These are phyloP conservation scores for Chaetomium globosum DNA, from an alignment of 2,329 filamentous ascomycete genomes.

Conservation along the genomic window DNA sequence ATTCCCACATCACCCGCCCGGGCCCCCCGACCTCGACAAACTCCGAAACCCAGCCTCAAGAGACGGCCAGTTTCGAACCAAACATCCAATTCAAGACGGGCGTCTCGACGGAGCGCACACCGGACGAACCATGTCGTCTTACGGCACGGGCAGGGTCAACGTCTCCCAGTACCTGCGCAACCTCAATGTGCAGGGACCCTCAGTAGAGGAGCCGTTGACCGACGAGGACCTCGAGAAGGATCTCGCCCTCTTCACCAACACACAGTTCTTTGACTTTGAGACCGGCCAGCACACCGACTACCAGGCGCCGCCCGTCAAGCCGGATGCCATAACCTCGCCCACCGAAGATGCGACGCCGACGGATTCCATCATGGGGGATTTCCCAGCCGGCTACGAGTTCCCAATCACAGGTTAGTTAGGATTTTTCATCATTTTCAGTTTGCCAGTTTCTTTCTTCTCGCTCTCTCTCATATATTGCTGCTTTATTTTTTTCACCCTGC, in stretches of 20 bases:
- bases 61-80: not conserved
- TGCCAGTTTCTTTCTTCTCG: conserved; percentile 14
- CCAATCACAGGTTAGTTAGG: conserved; percentile 50
- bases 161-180: conserved; percentile 88
- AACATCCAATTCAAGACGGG: not conserved
- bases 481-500: not conserved
- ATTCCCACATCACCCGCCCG: conserved; percentile 21
- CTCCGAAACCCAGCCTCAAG: not conserved
- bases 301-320: conserved; percentile 54
- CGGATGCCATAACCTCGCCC: conserved; percentile 40
- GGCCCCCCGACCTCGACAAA: conserved; percentile 10
- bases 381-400: conserved; percentile 53
- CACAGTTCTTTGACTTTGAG: conserved; percentile 80
- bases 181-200: conserved; percentile 71
- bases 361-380: conserved; percentile 50
- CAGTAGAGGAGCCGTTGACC: conserved; percentile 54
- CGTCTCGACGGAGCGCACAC: conserved; percentile 19
- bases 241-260: conserved; percentile 78
- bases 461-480: not conserved
- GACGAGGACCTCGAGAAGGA: conserved; percentile 74
- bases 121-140: conserved; percentile 63
- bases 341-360: conserved; percentile 46
- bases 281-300: conserved; percentile 62
- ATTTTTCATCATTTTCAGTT: conserved; percentile 18
- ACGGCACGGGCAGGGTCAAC: conserved; percentile 76